phyloP scores from a whole-genome alignment of 805 yeast species.

The Saccharomyces paradoxus region DNA sequence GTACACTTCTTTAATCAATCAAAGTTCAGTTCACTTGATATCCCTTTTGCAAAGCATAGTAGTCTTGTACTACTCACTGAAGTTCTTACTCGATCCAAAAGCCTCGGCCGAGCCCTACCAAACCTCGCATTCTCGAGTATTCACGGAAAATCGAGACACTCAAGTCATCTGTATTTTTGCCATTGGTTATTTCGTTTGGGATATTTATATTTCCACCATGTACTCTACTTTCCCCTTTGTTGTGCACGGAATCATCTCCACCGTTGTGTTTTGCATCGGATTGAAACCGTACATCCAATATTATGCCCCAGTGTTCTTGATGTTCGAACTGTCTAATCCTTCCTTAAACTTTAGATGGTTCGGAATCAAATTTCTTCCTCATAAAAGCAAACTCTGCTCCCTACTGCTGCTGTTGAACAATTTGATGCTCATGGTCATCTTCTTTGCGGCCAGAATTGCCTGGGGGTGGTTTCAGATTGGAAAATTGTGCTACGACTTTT shows the following conservation, averaged over 20 bases:
- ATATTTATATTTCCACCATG: conserved; percentile 51
- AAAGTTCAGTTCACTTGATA: conserved; percentile 53
- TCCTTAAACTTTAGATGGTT: conserved; percentile 87
- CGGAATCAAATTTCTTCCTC: conserved; percentile 33
- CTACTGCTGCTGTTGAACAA: conserved; percentile 42
- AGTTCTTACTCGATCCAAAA: conserved; percentile 9
- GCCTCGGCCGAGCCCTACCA: conserved; percentile 10
- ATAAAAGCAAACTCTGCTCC: conserved; percentile 36
- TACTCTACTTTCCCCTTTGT: conserved; percentile 58
- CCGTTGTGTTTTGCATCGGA: conserved; percentile 58
- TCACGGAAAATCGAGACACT: conserved; percentile 20
- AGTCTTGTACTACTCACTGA: conserved; percentile 41
- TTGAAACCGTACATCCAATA: conserved; percentile 67
- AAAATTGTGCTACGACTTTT: conserved; percentile 41
- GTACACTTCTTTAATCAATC: conserved; percentile 15
- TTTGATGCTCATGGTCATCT: conserved; percentile 48
- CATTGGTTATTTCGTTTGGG: conserved; percentile 83
- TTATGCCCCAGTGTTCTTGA: conserved; percentile 66
- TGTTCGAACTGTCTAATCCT: conserved; percentile 83
- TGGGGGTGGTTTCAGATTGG: conserved; percentile 75
- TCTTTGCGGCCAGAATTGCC: conserved; percentile 63
- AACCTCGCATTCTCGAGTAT: conserved; percentile 20
- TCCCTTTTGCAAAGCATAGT: conserved; percentile 75
- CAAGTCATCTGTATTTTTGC: conserved; percentile 35
- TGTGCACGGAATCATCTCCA: conserved; percentile 67